Conservation (phyloP, 2,329 filamentous ascomycete genomes). For the Didymella sp. region DNA sequence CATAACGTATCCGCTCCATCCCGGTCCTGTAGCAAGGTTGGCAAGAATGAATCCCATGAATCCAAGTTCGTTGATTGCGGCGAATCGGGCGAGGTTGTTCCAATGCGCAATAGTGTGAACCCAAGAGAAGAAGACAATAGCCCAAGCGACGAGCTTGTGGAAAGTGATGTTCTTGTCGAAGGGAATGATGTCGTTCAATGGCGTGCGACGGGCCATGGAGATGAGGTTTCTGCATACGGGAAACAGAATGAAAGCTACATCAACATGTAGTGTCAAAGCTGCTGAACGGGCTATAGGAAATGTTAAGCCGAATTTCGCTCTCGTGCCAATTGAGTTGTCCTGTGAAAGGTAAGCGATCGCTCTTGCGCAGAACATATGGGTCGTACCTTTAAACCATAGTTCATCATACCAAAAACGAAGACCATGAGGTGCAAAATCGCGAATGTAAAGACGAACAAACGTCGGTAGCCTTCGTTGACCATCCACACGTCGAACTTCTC, state of each 20-base stretch:
- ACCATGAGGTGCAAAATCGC: conserved; percentile 75
- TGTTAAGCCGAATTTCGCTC: conserved; percentile 74
- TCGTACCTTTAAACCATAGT: conserved; percentile 73
- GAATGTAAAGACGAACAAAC: conserved; percentile 83
- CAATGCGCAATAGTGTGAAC: conserved; percentile 86
- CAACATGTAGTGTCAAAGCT: conserved; percentile 79
- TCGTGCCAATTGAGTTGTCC: conserved; percentile 70
- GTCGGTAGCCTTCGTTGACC: conserved; percentile 84
- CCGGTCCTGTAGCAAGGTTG: conserved; percentile 79
- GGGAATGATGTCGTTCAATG: conserved; percentile 84
- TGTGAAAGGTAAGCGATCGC: conserved; percentile 25
- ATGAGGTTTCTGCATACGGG: conserved; percentile 86
- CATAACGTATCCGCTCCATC: conserved; percentile 89
- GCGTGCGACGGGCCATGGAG: conserved; percentile 79
- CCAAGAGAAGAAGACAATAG: conserved; percentile 87
- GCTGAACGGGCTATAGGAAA: conserved; percentile 79
- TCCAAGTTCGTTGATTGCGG: conserved; percentile 76
- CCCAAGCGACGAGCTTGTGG: conserved; percentile 85
- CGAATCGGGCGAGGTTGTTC: conserved; percentile 83
- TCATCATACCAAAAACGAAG: conserved; percentile 80
- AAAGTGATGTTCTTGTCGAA: conserved; percentile 92
- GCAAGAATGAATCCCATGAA: conserved; percentile 79
- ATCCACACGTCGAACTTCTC: conserved; percentile 86
- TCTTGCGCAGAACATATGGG: not conserved
- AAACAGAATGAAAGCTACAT: conserved; percentile 79